Evolutionary conservation across 768 basidiomycete species (phyloP).

Genomic region (Gymnopilus dilepis): DNA sequence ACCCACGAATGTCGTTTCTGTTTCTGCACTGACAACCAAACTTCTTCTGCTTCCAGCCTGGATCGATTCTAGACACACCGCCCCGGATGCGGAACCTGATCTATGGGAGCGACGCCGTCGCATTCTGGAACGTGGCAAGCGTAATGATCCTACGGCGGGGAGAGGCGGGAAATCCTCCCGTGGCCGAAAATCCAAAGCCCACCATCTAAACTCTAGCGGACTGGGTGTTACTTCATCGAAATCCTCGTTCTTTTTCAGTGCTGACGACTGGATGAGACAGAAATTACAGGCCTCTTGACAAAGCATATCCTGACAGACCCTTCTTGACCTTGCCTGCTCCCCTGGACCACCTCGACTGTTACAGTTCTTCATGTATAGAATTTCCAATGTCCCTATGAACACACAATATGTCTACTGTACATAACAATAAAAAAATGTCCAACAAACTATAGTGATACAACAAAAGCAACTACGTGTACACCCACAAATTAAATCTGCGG

Average conservation of each 20-base stretch:
- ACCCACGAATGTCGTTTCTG: slow-evolving; percentile 2
- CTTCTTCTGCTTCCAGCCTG: slow-evolving; percentile 10
- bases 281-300: background rate
- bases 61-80: slow-evolving; percentile 9
- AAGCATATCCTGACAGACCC: background rate
- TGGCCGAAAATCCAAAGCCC: slow-evolving; percentile 8
- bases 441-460: slow-evolving; percentile 4
- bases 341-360: background rate
- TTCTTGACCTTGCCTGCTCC: background rate
- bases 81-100: slow-evolving; percentile 2
- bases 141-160: too few species aligned
- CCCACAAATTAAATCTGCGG: slow-evolving; percentile 50
- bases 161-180: too few species aligned
- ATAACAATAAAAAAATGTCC: slow-evolving; percentile 17
- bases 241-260: slow-evolving; percentile 16
- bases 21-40: background rate
- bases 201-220: background rate
- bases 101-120: slow-evolving; percentile 7
- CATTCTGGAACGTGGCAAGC: background rate
- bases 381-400: background rate
- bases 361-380: background rate
- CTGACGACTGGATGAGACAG: slow-evolving; percentile 20
- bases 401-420: slow-evolving; percentile 23
- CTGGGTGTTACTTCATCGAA: background rate
- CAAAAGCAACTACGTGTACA: slow-evolving; percentile 3